Percentiles rank a stretch among this genome's conserved stretches.
Conservation (phyloP, 177 flowering plant genomes). For the Vitis hybrid region DNA sequence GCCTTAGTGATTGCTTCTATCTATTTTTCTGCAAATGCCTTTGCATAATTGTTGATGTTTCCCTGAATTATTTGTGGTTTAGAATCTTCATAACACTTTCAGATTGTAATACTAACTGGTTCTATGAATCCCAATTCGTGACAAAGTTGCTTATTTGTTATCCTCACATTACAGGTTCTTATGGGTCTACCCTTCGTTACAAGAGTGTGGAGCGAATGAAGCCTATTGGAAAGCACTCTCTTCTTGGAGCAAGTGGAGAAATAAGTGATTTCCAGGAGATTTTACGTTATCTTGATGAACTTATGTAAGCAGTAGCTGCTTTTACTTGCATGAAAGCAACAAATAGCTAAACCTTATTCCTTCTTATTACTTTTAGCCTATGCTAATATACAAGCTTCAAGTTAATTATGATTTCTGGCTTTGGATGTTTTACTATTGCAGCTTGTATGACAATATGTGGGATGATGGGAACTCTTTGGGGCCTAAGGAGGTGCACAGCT, state of each 20-base stretch:
- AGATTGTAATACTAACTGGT: too few species aligned
- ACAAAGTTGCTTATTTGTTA: background rate
- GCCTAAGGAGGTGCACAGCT: slow-evolving; percentile 82
- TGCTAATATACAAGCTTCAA: background rate
- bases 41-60: too few species aligned
- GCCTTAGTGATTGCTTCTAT: too few species aligned
- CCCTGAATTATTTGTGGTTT: too few species aligned
- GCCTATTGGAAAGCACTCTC: slow-evolving; percentile 84
- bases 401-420: slow-evolving; percentile 5
- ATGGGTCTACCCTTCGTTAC: slow-evolving; percentile 92
- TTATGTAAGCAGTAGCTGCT: slow-evolving; percentile 53
- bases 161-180: slow-evolving; percentile 58
- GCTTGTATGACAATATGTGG: slow-evolving; percentile 96
- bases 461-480: slow-evolving; percentile 94
- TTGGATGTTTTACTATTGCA: slow-evolving; percentile 28
- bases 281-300: slow-evolving; percentile 83
- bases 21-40: too few species aligned
- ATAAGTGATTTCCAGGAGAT: slow-evolving; percentile 98
- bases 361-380: background rate
- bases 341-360: background rate
- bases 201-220: slow-evolving; percentile 91
- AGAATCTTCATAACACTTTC: too few species aligned
- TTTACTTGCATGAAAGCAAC: background rate
- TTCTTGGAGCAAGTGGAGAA: slow-evolving; percentile 97
- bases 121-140: too few species aligned